Evolutionary conservation across 176 grass and related monocot genomes (phyloP).

Genomic region (Oryza meridionalis): DNA sequence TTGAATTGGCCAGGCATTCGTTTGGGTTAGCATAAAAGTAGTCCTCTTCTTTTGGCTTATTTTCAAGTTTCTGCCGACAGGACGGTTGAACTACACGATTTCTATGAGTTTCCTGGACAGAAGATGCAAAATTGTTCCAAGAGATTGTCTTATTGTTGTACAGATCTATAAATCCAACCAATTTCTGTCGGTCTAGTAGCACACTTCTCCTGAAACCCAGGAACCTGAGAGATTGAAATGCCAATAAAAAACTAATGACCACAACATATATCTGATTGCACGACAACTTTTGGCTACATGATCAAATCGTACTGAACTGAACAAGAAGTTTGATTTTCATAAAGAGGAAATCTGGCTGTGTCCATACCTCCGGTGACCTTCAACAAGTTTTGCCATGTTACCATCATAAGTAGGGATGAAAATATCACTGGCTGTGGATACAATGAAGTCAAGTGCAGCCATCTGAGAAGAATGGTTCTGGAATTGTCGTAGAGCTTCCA

Average conservation of each 20-base stretch:
- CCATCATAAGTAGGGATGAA: constrained; percentile 92
- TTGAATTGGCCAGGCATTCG: constrained; percentile 74
- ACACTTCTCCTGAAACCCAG: constrained; percentile 75
- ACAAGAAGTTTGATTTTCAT: constrained; percentile 37
- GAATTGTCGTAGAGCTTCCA: constrained; percentile 68
- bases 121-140: constrained; percentile 69
- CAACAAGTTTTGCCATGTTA: constrained; percentile 92
- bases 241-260: constrained; percentile 11
- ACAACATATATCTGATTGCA: neutral
- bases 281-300: neutral
- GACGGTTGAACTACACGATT: constrained; percentile 57
- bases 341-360: constrained; percentile 10
- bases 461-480: constrained; percentile 97
- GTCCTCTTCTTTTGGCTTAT: constrained; percentile 93
- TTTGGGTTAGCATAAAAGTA: constrained; percentile 95
- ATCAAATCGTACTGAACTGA: constrained; percentile 7
- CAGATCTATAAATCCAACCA: constrained; percentile 70
- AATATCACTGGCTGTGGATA: constrained; percentile 86
- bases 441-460: constrained; percentile 96
- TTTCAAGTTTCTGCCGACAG: constrained; percentile 68
- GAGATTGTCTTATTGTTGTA: constrained; percentile 73
- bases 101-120: constrained; percentile 53
- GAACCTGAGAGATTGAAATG: constrained; percentile 50
- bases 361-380: constrained; percentile 86
- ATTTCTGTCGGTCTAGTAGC: constrained; percentile 66